phyloP scores from a whole-genome alignment of 2,329 filamentous ascomycete species.

The Fulvia fulva region DNA sequence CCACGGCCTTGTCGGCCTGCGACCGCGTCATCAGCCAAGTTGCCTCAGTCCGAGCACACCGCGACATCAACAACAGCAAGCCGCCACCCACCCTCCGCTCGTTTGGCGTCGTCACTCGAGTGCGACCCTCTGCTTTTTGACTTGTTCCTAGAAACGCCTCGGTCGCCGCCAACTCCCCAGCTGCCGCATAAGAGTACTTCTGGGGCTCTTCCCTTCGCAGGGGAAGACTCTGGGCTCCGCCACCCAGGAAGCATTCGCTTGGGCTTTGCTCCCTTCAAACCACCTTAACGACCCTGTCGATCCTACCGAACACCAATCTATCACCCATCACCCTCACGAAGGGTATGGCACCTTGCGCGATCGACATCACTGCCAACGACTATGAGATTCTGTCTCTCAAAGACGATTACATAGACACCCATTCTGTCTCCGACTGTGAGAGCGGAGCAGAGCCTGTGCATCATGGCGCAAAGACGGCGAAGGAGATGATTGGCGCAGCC shows the following conservation, averaged over 20 bases:
- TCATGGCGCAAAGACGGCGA: constrained; percentile 55
- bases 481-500: constrained; percentile 80
- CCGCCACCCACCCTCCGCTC: constrained; percentile 30
- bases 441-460: constrained; percentile 36
- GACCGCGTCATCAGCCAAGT: constrained; percentile 44
- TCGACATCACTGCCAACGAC: constrained; percentile 45
- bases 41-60: constrained; percentile 43
- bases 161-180: constrained; percentile 65
- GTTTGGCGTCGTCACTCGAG: constrained; percentile 33
- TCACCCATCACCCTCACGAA: constrained; percentile 32
- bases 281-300: constrained; percentile 69
- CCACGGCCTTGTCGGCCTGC: constrained; percentile 43
- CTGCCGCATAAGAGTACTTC: constrained; percentile 99
- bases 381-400: constrained; percentile 38
- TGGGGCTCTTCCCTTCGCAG: constrained; percentile 97
- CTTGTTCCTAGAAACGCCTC: constrained; percentile 42
- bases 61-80: constrained; percentile 49
- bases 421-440: constrained; percentile 21
- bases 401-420: constrained; percentile 22
- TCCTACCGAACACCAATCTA: constrained; percentile 18
- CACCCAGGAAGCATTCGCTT: constrained; percentile 62
- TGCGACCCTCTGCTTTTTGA: constrained; percentile 43
- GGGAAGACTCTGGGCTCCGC: constrained; percentile 99
- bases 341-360: constrained; percentile 70
- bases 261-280: constrained; percentile 90